phyloP scores from a whole-genome alignment of 768 basidiomycete species.

The Holtermanniella nyarrowii region DNA sequence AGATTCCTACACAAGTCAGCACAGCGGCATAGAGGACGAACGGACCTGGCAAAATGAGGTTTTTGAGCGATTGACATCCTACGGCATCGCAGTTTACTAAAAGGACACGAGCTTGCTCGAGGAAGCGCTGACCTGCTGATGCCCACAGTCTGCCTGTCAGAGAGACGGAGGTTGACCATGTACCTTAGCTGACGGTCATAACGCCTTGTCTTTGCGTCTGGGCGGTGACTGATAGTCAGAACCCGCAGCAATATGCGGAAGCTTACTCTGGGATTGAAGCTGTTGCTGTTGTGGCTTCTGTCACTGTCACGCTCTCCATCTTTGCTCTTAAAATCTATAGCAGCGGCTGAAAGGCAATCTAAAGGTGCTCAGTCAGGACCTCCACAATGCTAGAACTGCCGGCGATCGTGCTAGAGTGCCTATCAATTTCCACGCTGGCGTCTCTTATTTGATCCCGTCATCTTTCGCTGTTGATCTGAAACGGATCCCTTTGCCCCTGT shows the following conservation, averaged over 20 bases:
- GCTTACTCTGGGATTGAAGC: not conserved
- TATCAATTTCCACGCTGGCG: too few relatives aligned
- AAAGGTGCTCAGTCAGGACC: too few relatives aligned
- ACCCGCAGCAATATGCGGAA: not conserved
- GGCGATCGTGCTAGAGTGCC: too few relatives aligned
- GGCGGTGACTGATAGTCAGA: slow-evolving; percentile 48
- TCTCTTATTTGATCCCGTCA: too few relatives aligned
- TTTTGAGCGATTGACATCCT: slow-evolving; percentile 82
- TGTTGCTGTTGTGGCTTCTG: not conserved
- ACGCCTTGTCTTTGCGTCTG: slow-evolving; percentile 76
- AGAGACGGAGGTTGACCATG: slow-evolving; percentile 14
- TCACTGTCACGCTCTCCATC: not conserved
- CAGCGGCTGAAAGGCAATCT: too few relatives aligned
- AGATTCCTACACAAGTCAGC: slow-evolving; percentile 49
- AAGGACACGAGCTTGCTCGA: slow-evolving; percentile 72
- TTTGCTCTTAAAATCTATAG: too few relatives aligned
- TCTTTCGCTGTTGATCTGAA: too few relatives aligned
- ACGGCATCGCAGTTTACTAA: slow-evolving; percentile 73
- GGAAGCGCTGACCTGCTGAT: slow-evolving; percentile 74
- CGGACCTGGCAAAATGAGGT: slow-evolving; percentile 77
- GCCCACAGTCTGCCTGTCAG: slow-evolving; percentile 67
- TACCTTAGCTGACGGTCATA: slow-evolving; percentile 94
- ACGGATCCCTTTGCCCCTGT: too few relatives aligned
- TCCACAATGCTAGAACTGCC: too few relatives aligned
- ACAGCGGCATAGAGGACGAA: not conserved